Base-by-base conservation (phyloP, 2,329 filamentous ascomycete genomes). In the Tolypocladium guangdongense region DNA sequence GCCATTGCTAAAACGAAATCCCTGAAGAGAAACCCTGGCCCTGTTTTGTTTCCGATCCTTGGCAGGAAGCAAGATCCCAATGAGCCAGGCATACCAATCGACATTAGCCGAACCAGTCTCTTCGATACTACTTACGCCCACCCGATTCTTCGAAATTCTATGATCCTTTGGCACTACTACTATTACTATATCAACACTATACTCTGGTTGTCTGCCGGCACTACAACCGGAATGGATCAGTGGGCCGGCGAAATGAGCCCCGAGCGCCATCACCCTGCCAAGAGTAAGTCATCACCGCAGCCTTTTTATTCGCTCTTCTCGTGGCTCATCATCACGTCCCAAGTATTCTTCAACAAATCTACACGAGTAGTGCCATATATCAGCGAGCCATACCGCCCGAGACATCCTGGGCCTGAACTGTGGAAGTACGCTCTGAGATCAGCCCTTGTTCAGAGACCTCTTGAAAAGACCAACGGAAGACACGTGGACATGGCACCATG, bases 111-210 rank as follows among this genome's bases (percentile, higher is more conserved):
- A 2, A 71, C 72, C 14, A 73, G 68, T 54, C 60, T 76, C 7
- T 75, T 77, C 55, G 73, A 76, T 56, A 75, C 73, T 0, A 66
- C 71, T 4, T 76, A 76, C 52, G 68, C 74, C 5, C 72, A 74
- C 22, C 66, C 65, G 7, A 57, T 69, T 10, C 62, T 76, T 1
- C 67, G 71, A 37, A 66, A 69, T 30, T 67, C 66, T 11, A 60
- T 50, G 6, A 52, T 70, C 7, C 62, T 71, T 11, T 76, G 73
- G 73, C 60, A 57, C 2, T 71, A 72, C 53, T 76, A 76, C 54
- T 64, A 73, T 52, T 57, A 59, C 12, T 74, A 71, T 43, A 67
- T 74, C 55, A 65, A 68, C 51, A 67, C 60, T 56, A 54, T 67
- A 1, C 68, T 70, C 7, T 62, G 56, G 50, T 33, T 60, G 16